Evolutionary conservation across 2,329 filamentous ascomycete genomes (phyloP).

Genomic region (Venturia effusa): DNA sequence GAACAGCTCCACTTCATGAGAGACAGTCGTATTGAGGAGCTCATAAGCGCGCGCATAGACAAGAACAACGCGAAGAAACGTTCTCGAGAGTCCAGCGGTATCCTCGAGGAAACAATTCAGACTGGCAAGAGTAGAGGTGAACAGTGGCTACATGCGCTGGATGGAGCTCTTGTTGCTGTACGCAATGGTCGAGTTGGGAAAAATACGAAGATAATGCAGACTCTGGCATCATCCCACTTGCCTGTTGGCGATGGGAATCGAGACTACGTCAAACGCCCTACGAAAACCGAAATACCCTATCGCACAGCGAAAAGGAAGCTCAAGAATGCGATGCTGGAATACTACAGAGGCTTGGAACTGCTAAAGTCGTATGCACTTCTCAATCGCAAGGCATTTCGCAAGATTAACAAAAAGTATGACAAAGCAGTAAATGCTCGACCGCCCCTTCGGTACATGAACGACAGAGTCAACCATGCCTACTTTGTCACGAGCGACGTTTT

Average conservation of each 20-base stretch:
- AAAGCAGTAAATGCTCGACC: conserved; percentile 75
- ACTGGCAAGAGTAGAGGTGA: conserved; percentile 13
- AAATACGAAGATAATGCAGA: conserved; percentile 36
- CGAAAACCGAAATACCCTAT: conserved; percentile 57
- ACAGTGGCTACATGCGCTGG: conserved; percentile 29
- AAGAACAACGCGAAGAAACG: conserved; percentile 22
- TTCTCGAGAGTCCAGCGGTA: conserved; percentile 1
- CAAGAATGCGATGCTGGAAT: conserved; percentile 83
- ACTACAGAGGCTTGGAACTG: conserved; percentile 82
- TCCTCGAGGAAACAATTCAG: conserved; percentile 17
- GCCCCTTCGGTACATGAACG: conserved; percentile 71
- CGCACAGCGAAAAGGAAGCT: conserved; percentile 81
- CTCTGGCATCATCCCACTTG: conserved; percentile 23
- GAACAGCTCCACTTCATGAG: conserved; percentile 91
- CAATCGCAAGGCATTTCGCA: conserved; percentile 88
- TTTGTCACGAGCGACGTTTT: conserved; percentile 84
- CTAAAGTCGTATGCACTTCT: conserved; percentile 84
- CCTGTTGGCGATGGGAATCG: conserved; percentile 13
- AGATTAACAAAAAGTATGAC: conserved; percentile 98
- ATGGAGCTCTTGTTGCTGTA: conserved; percentile 30
- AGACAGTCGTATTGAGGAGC: conserved; percentile 65
- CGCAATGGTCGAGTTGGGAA: conserved; percentile 41
- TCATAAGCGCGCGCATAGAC: conserved; percentile 39
- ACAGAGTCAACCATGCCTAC: conserved; percentile 81
- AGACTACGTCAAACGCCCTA: conserved; percentile 32